Conservation (phyloP, 352 stramenopile genomes). For the Phytophthora ramorum region DNA sequence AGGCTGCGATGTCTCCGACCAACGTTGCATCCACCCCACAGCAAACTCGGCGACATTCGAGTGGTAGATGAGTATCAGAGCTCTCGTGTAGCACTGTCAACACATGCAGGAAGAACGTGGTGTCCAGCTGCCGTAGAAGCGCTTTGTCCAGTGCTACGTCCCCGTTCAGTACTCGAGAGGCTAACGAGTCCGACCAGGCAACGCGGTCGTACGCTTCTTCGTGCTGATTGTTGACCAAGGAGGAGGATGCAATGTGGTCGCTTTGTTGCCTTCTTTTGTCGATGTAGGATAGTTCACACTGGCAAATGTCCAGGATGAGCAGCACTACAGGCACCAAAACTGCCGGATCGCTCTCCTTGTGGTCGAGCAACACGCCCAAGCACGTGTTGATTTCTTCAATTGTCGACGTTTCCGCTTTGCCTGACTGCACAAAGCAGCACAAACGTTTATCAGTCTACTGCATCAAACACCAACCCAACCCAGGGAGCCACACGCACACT, state of each 20-base stretch:
- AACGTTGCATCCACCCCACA: slow-evolving; percentile 40
- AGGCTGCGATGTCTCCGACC: slow-evolving; percentile 35
- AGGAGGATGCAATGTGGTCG: slow-evolving; percentile 8
- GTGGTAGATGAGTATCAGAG: slow-evolving; percentile 7
- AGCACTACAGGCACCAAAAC: slow-evolving; percentile 45
- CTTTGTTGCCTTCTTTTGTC: slow-evolving; percentile 38
- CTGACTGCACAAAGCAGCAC: slow-evolving; percentile 21
- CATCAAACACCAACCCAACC: neutral
- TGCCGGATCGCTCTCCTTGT: slow-evolving; percentile 32
- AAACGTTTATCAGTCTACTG: slow-evolving; percentile 5
- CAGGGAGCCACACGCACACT: slow-evolving; percentile 26
- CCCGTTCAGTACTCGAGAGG: slow-evolving; percentile 42
- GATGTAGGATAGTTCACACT: slow-evolving; percentile 41
- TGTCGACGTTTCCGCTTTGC: slow-evolving; percentile 17
- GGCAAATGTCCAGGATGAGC: slow-evolving; percentile 46
- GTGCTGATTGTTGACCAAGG: neutral
- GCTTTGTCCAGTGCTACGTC: slow-evolving; percentile 37
- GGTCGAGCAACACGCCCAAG: slow-evolving; percentile 35
- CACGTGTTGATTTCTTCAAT: slow-evolving; percentile 51
- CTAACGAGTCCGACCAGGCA: slow-evolving; percentile 41
- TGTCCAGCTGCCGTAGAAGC: slow-evolving; percentile 30
- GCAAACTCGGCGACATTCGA: slow-evolving; percentile 40
- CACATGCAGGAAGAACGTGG: slow-evolving; percentile 46
- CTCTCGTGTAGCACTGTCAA: slow-evolving; percentile 35
- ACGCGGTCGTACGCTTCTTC: slow-evolving; percentile 12